Conservation (phyloP, 2,329 filamentous ascomycete genomes). For the Alternaria brassicae region DNA sequence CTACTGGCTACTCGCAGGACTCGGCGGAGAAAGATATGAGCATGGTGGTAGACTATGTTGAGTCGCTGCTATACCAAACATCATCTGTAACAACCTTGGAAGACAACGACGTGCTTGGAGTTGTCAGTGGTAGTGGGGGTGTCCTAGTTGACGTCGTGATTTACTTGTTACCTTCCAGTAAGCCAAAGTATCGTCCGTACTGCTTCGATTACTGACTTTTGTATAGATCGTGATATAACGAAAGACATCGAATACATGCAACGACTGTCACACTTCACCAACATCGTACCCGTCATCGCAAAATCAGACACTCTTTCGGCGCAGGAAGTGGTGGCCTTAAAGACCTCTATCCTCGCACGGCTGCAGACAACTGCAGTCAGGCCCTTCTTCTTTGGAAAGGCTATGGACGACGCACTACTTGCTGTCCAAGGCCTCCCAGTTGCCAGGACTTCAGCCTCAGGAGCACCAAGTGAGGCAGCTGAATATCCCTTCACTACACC, state of each 20-base stretch:
- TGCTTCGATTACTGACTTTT: slow-evolving; percentile 28
- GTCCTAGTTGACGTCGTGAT: slow-evolving; percentile 84
- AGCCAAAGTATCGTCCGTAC: slow-evolving; percentile 28
- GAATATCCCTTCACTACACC: slow-evolving; percentile 42
- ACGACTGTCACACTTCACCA: slow-evolving; percentile 74
- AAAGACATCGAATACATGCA: slow-evolving; percentile 76
- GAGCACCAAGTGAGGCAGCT: slow-evolving; percentile 19
- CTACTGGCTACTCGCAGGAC: slow-evolving; percentile 66
- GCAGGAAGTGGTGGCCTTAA: slow-evolving; percentile 65
- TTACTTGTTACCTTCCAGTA: slow-evolving; percentile 79
- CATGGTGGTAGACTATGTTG: slow-evolving; percentile 70
- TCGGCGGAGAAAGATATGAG: slow-evolving; percentile 41
- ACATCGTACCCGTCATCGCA: slow-evolving; percentile 82
- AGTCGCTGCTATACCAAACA: slow-evolving; percentile 70
- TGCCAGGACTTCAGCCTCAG: slow-evolving; percentile 4
- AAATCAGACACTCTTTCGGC: slow-evolving; percentile 73
- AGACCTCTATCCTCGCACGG: slow-evolving; percentile 64
- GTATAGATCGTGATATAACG: slow-evolving; percentile 47
- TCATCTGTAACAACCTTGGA: slow-evolving; percentile 67
- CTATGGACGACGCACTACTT: slow-evolving; percentile 46
- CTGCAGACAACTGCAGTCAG: slow-evolving; percentile 65
- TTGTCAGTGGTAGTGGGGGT: slow-evolving; percentile 83
- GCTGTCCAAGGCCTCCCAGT: slow-evolving; percentile 43
- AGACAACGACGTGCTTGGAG: slow-evolving; percentile 75
- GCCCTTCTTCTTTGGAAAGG: slow-evolving; percentile 70